Percentiles rank a stretch among this genome's conserved stretches.
Evolutionary conservation across 805 yeast species (phyloP).

Genomic region (Pichia eremophila): DNA sequence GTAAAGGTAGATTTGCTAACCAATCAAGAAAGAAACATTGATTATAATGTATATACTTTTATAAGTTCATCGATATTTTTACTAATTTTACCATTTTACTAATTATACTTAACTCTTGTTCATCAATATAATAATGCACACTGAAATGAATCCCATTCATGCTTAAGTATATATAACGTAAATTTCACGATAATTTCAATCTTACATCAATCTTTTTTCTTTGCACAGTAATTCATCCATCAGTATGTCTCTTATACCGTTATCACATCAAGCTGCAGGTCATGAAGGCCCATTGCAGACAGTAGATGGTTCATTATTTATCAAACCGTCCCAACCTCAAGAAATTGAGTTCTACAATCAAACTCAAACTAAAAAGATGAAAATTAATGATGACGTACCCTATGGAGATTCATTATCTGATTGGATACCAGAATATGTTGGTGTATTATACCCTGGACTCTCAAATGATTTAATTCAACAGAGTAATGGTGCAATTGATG

Average conservation of each 20-base stretch:
- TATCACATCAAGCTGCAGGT: constrained; percentile 80
- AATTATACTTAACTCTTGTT: no score
- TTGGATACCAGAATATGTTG: constrained; percentile 60
- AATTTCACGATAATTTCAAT: no score
- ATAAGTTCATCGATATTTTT: no score
- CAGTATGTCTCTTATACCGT: constrained; percentile 23
- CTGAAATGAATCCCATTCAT: no score
- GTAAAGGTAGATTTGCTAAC: constrained; percentile 76
- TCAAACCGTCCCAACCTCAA: constrained; percentile 54
- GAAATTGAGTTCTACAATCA: constrained; percentile 70
- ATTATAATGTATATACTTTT: background rate
- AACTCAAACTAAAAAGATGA: constrained; percentile 12
- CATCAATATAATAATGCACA: no score
- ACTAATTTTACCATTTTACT: no score
- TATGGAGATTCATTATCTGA: constrained; percentile 31
- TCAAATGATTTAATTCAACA: constrained; percentile 19
- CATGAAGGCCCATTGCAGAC: constrained; percentile 72
- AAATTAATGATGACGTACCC: constrained; percentile 16
- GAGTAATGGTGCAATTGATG: constrained; percentile 16
- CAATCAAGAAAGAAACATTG: constrained; percentile 36
- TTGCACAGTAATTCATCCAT: background rate
- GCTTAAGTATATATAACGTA: no score
- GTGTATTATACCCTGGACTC: constrained; percentile 44
- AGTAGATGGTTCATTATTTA: constrained; percentile 55
- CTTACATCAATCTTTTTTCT: background rate